Evolutionary conservation across 805 yeast genomes (phyloP), one percentile per base, ranked within the genome.

Genomic region (Phaffomyces thermotolerans): DNA sequence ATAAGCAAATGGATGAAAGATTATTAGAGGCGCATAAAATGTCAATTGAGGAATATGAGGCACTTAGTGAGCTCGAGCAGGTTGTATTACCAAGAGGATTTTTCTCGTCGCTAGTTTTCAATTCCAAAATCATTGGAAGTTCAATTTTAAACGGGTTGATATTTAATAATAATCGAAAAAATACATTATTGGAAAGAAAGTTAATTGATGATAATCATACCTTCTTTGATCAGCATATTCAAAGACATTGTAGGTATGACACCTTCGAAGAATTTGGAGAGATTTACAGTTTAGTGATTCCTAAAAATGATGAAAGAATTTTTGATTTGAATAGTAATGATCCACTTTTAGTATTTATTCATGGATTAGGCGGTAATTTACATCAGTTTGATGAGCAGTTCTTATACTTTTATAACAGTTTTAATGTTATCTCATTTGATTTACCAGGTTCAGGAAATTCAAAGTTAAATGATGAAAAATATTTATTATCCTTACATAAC

Each of bases 361-460:
- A 89, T 65, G 98, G 98, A 0, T 62, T 91, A 18, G 98, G 97
- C 2, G 98, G 98, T 2, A 91, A 81, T 53, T 67, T 85, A 58
- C 77, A 87, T 20, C 96, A 89, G 59, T 90, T 90, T 59, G 93
- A 85, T 54, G 79, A 82, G 1, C 54, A 51, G 37, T 64, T 86
- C 33, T 80, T 78, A 24, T 67, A 77, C 41, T 75, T 85, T 51
- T 66, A 82, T 30, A 79, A 76, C 50, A 74, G 79, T 48, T 74
- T 78, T 47, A 81, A 78, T 44, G 73, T 88, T 17, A 56, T 84
- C 34, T 76, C 90, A 0, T 52, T 90, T 14, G 98, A 90, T 59
- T 65, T 89, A 41, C 96, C 96, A 1, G 98, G 97, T 0, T 87
- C 87, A 61, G 98, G 98, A 1, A 35, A 35, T 9, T 49, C 51